Evolutionary conservation across 352 stramenopile species (phyloP).

Genomic region (Bremia lactucae): DNA sequence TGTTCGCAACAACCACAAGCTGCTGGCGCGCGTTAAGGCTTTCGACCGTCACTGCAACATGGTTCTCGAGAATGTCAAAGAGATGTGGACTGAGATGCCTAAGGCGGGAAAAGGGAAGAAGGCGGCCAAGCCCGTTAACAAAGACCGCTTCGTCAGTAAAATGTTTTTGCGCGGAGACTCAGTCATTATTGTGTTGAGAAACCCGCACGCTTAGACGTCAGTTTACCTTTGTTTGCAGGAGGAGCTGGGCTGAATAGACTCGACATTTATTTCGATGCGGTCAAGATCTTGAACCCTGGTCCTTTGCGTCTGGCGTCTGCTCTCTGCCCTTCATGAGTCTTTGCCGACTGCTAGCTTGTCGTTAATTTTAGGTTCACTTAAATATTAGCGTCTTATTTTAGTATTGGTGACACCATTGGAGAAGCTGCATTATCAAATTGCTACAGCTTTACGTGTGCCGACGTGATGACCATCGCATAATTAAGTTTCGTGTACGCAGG

Average conservation of each 20-base stretch:
- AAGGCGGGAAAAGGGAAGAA: constrained; percentile 96
- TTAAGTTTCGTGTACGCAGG: constrained; percentile 25
- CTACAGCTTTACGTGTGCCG: constrained; percentile 34
- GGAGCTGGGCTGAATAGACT: constrained; percentile 22
- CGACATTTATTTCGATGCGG: too few relatives aligned
- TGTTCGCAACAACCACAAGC: constrained; percentile 99
- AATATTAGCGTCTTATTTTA: too few relatives aligned
- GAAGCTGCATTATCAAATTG: constrained; percentile 23
- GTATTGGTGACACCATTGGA: constrained; percentile 16
- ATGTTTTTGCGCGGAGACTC: constrained; percentile 99
- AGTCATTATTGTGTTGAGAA: constrained; percentile 97
- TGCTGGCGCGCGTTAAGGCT: constrained; percentile 97
- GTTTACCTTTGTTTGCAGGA: constrained; percentile 11
- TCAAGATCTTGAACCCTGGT: too few relatives aligned
- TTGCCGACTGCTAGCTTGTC: constrained; percentile 1
- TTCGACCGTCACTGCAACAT: constrained; percentile 99
- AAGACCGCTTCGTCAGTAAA: constrained; percentile 98
- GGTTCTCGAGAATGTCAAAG: constrained; percentile 99
- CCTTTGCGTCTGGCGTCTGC: too few relatives aligned
- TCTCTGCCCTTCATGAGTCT: constrained; percentile 6
- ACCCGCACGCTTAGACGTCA: constrained; percentile 82
- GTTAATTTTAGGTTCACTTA: background rate
- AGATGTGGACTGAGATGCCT: constrained; percentile 99
- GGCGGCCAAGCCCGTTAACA: constrained; percentile 93
- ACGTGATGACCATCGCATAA: constrained; percentile 23